Conservation (phyloP, 768 basidiomycete species). For the Paxillus rubicundulus region DNA sequence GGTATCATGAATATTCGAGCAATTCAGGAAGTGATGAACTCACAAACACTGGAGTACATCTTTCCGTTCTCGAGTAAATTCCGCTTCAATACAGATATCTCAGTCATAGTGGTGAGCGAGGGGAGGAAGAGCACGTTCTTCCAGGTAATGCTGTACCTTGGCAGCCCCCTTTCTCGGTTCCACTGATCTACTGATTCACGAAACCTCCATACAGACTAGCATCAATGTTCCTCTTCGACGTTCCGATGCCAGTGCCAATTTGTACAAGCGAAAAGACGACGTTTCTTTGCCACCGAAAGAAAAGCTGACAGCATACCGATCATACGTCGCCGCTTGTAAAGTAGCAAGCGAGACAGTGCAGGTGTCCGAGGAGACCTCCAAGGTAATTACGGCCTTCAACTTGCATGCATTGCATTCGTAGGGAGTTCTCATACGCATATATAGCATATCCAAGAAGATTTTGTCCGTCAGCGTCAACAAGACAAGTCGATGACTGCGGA, state of each 20-base stretch:
- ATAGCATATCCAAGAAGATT: constrained; percentile 77
- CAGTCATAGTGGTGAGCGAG: constrained; percentile 57
- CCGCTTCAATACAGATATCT: constrained; percentile 70
- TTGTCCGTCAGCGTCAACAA: constrained; percentile 47
- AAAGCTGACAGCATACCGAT: constrained; percentile 54
- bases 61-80: constrained; percentile 73
- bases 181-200: neutral
- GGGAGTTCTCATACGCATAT: neutral
- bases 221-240: constrained; percentile 50
- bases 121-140: constrained; percentile 74
- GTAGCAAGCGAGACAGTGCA: constrained; percentile 44
- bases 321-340: constrained; percentile 60
- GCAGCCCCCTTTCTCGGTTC: neutral
- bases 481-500: constrained; percentile 46
- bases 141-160: constrained; percentile 41
- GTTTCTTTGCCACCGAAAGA: constrained; percentile 47
- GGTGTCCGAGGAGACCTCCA: constrained; percentile 53
- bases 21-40: constrained; percentile 59
- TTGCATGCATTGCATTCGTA: neutral
- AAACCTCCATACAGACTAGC: constrained; percentile 48
- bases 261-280: constrained; percentile 50
- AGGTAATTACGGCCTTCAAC: constrained; percentile 39
- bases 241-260: constrained; percentile 19
- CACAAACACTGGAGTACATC: constrained; percentile 66
- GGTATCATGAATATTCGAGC: constrained; percentile 64